These are phyloP conservation scores for Tagetes erecta DNA, from an alignment of 129 eudicot species.

Conservation along the genomic window DNA sequence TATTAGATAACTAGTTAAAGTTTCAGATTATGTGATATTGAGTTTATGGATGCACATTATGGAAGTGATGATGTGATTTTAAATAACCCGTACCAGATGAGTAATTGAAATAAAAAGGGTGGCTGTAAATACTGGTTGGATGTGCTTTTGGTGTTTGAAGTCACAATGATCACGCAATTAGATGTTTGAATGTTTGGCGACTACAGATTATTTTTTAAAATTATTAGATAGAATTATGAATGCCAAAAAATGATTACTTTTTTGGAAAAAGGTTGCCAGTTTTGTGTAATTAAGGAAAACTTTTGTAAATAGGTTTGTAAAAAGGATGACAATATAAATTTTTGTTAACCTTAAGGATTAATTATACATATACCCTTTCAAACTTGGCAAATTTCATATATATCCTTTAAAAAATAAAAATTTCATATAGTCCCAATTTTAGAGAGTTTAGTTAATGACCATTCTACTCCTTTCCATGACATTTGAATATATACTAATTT, in stretches of 20 bases:
- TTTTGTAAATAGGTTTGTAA: not conserved
- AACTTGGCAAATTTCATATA: too few species aligned
- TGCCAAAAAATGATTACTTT: too few species aligned
- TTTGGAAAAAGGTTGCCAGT: not conserved
- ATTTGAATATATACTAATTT: too few species aligned
- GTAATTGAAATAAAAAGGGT: not conserved
- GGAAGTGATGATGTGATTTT: too few species aligned
- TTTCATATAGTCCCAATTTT: too few species aligned
- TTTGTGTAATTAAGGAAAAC: not conserved
- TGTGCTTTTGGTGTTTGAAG: not conserved
- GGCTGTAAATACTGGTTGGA: not conserved
- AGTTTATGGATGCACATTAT: not conserved
- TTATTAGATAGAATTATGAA: not conserved
- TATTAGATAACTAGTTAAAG: too few species aligned
- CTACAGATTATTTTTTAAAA: not conserved
- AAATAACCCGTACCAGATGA: not conserved
- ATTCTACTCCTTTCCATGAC: too few species aligned
- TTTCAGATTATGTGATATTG: not conserved
- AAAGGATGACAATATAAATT: not conserved
- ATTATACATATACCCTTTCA: too few species aligned
- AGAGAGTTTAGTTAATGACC: too few species aligned
- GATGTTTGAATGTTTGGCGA: not conserved
- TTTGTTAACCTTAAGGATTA: not conserved
- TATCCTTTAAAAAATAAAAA: too few species aligned
- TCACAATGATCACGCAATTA: not conserved